Conservation (phyloP, 805 yeast species). For the Monosporozyma aquatica region DNA sequence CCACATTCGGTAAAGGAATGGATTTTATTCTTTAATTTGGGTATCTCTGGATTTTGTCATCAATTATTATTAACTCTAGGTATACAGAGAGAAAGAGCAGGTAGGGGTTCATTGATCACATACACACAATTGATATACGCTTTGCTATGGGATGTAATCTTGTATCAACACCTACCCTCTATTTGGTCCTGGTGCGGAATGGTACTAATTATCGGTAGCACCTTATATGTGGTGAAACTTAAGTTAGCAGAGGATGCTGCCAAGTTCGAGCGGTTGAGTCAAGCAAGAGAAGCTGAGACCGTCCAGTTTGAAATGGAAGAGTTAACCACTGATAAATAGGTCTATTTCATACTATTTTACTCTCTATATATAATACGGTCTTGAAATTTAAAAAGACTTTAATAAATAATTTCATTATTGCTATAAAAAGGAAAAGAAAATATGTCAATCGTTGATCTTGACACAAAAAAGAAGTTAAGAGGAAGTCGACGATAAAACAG, state of each 20-base stretch:
- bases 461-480: no score
- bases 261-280: not conserved
- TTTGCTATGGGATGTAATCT: slow-evolving; percentile 58
- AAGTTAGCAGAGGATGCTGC: slow-evolving; percentile 1
- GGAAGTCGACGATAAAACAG: no score
- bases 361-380: no score
- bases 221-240: slow-evolving; percentile 41
- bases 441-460: not conserved
- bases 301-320: not conserved
- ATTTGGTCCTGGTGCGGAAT: slow-evolving; percentile 63
- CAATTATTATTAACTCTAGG: slow-evolving; percentile 77
- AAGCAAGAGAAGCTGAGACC: not conserved
- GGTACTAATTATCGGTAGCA: slow-evolving; percentile 53
- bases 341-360: not conserved
- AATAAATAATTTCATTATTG: not conserved
- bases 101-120: slow-evolving; percentile 62
- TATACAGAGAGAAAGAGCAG: slow-evolving; percentile 69
- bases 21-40: slow-evolving; percentile 51
- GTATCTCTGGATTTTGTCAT: slow-evolving; percentile 72
- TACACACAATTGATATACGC: slow-evolving; percentile 77
- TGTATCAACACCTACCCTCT: slow-evolving; percentile 70
- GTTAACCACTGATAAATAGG: not conserved
- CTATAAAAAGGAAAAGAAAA: not conserved
- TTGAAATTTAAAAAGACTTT: no score
- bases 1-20: slow-evolving; percentile 62